Base-by-base conservation (phyloP, 768 basidiomycete species). In the Amanita phalloides region DNA sequence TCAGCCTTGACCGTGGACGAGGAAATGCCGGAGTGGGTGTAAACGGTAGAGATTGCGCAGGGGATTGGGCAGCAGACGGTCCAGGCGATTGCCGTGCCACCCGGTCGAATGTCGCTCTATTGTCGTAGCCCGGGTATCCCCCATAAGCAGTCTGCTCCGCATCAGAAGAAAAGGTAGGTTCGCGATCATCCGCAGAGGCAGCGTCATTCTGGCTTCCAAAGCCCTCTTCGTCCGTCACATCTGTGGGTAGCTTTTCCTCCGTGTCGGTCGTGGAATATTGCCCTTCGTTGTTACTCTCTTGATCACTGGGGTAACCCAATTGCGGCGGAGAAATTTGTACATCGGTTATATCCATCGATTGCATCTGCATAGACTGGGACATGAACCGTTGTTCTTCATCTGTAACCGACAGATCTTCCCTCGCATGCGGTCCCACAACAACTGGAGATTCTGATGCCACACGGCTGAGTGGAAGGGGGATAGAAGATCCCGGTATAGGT, bases 141-240 rank as follows among this genome's bases (percentile, higher is more conserved):
- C 60, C 58, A 57, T 69, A 68, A n/a, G 65, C 68, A 36, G 69
- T 68, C 45, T 63, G 61, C 3, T 69, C 77, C 11, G 76, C 81
- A 32, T 84, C 82, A 8, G 86, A 85, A 0, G 85, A 86, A 59
- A 87, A 87, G 0, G 85, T 87, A 4, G 84, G 82, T 46, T 85
- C 82, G 33, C 61, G 66, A 53, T 62, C 57, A 20, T 65, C 57
- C 43, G 57, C 54, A 45, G 59, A 60, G 5, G 35, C 23, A 14
- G 48, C 50, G 37, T 53, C 56, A 17, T 56, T 58, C 21, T 55
- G 53, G 30, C 35, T 52, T 25, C 37, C 50, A 14, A 38, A 43
- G 32, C 9, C 23, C 10, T 47, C 26, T 5, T 61, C 62, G 23
- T 67, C 63, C 6, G 55, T 53, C 46, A 59, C 61, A 38, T 61